A percentile compares a stretch with the other conserved stretches of the same genome.
Conservation (phyloP, 73 alveolate genomes). For the Paramecium bursaria region DNA sequence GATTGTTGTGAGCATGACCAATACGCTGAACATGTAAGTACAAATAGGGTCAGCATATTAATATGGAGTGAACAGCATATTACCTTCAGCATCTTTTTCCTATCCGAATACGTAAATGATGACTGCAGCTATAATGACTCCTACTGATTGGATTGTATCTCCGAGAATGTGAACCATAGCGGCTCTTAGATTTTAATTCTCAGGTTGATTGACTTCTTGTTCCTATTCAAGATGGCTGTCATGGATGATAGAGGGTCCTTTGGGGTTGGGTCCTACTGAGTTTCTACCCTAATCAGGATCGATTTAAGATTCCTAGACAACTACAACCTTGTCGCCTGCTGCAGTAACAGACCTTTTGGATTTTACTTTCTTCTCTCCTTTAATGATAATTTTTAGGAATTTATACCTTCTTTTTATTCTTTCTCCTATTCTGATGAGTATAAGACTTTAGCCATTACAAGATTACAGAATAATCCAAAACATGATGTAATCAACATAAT, state of each 20-base stretch:
- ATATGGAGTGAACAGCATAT: slow-evolving; percentile 37
- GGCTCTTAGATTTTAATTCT: slow-evolving; percentile 88
- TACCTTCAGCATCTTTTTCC: slow-evolving; percentile 9
- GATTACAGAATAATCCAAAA: slow-evolving; percentile 88
- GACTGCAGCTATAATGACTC: slow-evolving; percentile 93
- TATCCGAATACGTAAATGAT: slow-evolving; percentile 78
- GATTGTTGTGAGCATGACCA: slow-evolving; percentile 91
- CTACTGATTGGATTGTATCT: slow-evolving; percentile 90
- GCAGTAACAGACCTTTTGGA: neutral
- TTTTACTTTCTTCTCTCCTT: slow-evolving; percentile 13
- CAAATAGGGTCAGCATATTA: slow-evolving; percentile 92
- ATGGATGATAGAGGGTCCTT: slow-evolving; percentile 33
- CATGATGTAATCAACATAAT: slow-evolving; percentile 89
- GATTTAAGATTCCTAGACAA: slow-evolving; percentile 26
- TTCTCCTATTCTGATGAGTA: slow-evolving; percentile 65
- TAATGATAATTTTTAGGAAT: slow-evolving; percentile 11
- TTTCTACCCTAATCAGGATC: slow-evolving; percentile 33
- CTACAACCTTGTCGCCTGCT: neutral
- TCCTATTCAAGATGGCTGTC: slow-evolving; percentile 50
- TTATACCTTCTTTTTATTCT: neutral
- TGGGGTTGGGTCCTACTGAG: slow-evolving; percentile 1
- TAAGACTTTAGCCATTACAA: slow-evolving; percentile 87
- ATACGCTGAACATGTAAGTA: slow-evolving; percentile 87
- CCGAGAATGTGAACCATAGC: slow-evolving; percentile 94
- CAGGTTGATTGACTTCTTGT: slow-evolving; percentile 57